Evolutionary conservation across 208 protist species (phyloP).

Genomic region (Trypanosomatidae sp.): DNA sequence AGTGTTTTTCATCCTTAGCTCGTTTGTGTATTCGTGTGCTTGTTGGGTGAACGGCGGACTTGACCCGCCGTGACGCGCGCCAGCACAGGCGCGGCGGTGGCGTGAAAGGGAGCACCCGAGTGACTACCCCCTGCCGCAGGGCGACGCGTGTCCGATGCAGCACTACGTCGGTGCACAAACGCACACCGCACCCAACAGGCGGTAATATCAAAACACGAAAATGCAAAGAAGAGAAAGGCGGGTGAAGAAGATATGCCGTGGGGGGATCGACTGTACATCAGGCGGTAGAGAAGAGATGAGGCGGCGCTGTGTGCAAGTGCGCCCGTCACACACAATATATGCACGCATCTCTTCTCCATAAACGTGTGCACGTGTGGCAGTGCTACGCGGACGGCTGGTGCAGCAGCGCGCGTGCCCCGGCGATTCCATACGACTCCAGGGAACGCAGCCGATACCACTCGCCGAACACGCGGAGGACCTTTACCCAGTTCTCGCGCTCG

Average conservation of each 20-base stretch:
- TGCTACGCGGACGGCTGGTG: slow-evolving; percentile 2
- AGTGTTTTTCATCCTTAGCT: background rate
- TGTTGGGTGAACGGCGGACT: background rate
- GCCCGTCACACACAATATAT: background rate
- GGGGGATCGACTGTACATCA: background rate
- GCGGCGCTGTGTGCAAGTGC: background rate
- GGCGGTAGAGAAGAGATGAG: background rate
- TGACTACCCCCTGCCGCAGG: background rate
- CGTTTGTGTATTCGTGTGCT: background rate
- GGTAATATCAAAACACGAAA: background rate
- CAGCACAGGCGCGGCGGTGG: no score
- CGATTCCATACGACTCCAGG: slow-evolving; percentile 39
- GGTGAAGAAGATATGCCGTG: background rate
- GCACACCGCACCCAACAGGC: background rate
- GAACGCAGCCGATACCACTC: slow-evolving; percentile 80
- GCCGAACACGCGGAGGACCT: slow-evolving; percentile 59
- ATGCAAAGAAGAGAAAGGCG: background rate
- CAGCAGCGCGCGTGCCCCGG: slow-evolving; percentile 6
- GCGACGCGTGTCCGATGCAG: background rate
- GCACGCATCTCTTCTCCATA: background rate
- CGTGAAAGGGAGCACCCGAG: background rate
- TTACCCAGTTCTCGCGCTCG: slow-evolving; percentile 36
- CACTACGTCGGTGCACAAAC: background rate
- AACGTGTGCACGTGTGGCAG: background rate
- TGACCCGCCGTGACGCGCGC: background rate